Evolutionary conservation across 495 filamentous ascomycete species (phyloP), one percentile per base, ranked within the genome.

Genomic region (Chaetomium fimeti): DNA sequence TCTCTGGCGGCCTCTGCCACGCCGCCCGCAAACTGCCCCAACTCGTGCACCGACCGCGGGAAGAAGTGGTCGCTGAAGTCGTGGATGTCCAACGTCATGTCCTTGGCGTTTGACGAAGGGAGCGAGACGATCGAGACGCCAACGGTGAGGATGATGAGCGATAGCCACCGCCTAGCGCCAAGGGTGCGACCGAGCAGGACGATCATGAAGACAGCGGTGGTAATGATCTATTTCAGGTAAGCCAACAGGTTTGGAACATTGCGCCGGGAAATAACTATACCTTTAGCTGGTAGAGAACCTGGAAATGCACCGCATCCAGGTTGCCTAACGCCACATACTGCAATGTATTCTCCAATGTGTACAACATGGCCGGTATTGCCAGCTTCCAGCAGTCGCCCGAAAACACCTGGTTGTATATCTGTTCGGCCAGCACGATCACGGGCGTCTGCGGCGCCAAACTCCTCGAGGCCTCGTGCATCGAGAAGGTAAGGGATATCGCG

Each of bases 381-480:
- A 98, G 73, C 75, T 97, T 97, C 94, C 94, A 98, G 69, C 91
- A 91, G 68, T 98, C 94, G n/a, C 89, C 87, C 3, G 89, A 88
- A 72, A 97, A 96, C 0, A 97, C 88, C 16, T 89, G 85, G 53
- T 81, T 84, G 68, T 84, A 88, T n/a, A 98, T 85, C 66, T 90
- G 87, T 65, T 85, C 85, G 75, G 96, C 88, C 25, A 96, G 83
- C 25, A 89, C 87, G 3, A 90, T 89, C 28, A 88, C 88, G 11
- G 93, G 89, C 55, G 91, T 88, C 7, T 88, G 87, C 6, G 91
- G 85, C 13, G 90, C 85, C 20, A 89, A 81, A 38, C 85, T 87
- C 69, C 84, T 82, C 32, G 91, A 91, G 57, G 90, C 89, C 69
- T 97, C 92, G 80, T 92, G 91, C 59, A 96, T 82, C 4, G 92